Conservation (phyloP, 345 rosid species). For the Linum trigynum region DNA sequence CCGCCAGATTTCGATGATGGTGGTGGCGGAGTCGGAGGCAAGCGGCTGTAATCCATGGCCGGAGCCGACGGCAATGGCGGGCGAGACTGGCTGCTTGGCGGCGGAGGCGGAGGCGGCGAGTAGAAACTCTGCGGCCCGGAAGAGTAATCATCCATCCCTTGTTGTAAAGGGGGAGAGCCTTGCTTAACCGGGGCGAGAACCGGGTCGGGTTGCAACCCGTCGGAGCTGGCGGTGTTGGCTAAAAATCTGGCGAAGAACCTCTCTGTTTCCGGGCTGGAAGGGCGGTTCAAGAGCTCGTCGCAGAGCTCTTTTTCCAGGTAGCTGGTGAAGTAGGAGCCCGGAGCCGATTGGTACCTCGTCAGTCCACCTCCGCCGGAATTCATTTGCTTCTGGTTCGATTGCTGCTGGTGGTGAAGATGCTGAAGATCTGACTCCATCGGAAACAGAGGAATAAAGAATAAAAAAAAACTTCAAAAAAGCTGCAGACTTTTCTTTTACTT, state of each 20-base stretch:
- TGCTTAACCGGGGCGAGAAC: constrained; percentile 6
- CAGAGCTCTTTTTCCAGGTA: constrained; percentile 38
- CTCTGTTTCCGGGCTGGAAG: constrained; percentile 57
- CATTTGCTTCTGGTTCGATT: constrained; percentile 37
- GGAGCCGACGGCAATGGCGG: constrained; percentile 25
- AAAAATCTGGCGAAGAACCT: constrained; percentile 43
- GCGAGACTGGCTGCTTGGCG: constrained; percentile 24
- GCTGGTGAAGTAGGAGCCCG: constrained; percentile 44
- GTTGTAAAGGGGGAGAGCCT: constrained; percentile 23
- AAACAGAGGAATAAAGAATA: constrained; percentile 15
- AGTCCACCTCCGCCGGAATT: constrained; percentile 30
- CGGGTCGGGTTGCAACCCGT: constrained; percentile 16
- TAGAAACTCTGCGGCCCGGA: constrained; percentile 29
- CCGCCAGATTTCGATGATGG: constrained; percentile 21
- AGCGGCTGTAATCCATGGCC: constrained; percentile 19
- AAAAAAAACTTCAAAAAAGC: not conserved
- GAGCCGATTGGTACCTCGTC: constrained; percentile 60
- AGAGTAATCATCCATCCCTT: constrained; percentile 12
- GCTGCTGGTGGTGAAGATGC: constrained; percentile 35
- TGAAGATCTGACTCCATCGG: constrained; percentile 55
- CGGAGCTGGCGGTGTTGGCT: constrained; percentile 28
- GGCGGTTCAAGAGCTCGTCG: constrained; percentile 47
- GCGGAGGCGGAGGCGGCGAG: constrained; percentile 23
- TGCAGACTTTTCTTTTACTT: not conserved
- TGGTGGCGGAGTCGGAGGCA: constrained; percentile 22